Conservation (phyloP, 805 yeast genomes). For the Ogataea ramenticola region DNA sequence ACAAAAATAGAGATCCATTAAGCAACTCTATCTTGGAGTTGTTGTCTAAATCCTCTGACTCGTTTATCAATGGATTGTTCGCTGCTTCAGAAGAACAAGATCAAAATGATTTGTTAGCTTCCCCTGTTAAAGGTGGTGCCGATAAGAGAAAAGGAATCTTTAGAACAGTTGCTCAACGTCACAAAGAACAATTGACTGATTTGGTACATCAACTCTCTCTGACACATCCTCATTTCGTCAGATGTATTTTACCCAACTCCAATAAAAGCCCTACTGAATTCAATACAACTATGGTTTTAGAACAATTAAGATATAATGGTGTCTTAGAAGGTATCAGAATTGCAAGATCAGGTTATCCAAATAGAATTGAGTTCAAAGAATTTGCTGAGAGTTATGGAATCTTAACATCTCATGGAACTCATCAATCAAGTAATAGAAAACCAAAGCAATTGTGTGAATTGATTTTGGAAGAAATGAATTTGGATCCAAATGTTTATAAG, state of each 20-base stretch:
- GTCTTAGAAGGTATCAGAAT: conserved; percentile 96
- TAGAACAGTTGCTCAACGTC: conserved; percentile 81
- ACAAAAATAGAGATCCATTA: conserved; percentile 90
- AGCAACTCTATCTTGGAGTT: conserved; percentile 65
- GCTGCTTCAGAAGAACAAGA: conserved; percentile 15
- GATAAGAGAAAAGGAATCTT: conserved; percentile 30
- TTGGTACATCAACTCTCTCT: conserved; percentile 65
- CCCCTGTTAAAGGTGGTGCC: conserved; percentile 23
- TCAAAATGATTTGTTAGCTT: conserved; percentile 19
- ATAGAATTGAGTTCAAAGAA: conserved; percentile 76
- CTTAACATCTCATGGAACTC: conserved; percentile 44
- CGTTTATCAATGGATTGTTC: conserved; percentile 52
- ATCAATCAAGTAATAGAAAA: conserved; percentile 28
- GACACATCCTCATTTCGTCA: conserved; percentile 94
- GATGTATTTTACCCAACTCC: conserved; percentile 90
- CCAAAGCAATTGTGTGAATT: conserved; percentile 63
- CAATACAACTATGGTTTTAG: conserved; percentile 70
- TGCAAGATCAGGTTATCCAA: conserved; percentile 96
- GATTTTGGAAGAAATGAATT: conserved; percentile 52
- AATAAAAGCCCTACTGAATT: conserved; percentile 63
- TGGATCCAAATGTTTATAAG: conserved; percentile 55
- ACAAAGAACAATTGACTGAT: conserved; percentile 72
- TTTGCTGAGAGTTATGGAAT: conserved; percentile 71
- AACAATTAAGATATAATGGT: conserved; percentile 93
- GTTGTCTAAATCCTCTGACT: conserved; percentile 48